Conservation (phyloP, 805 yeast species). For the Pichia eremophila region DNA sequence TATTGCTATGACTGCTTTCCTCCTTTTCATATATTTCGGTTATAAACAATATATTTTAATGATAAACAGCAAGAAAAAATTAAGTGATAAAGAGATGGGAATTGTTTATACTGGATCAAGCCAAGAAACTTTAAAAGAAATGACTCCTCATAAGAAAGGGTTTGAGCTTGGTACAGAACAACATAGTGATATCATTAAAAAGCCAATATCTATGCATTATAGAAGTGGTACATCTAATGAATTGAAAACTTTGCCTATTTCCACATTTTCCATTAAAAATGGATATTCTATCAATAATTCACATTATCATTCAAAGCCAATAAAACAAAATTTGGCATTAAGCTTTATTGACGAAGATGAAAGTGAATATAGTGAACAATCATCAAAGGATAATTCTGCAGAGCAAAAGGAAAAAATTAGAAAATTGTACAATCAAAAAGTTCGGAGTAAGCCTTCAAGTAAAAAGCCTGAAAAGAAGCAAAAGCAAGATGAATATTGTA, state of each 20-base stretch:
- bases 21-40: neutral
- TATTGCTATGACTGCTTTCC: neutral
- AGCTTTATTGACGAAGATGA: neutral
- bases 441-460: neutral
- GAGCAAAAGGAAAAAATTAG: neutral
- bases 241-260: neutral
- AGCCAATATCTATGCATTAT: neutral
- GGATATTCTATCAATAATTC: neutral
- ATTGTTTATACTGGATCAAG: neutral
- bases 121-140: neutral
- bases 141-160: too few species aligned
- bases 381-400: neutral
- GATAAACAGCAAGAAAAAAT: neutral
- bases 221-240: neutral
- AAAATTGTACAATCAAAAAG: neutral
- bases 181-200: neutral
- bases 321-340: neutral
- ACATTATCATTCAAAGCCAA: neutral
- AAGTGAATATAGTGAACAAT: neutral
- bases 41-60: neutral
- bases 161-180: too few species aligned
- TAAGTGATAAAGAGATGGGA: neutral
- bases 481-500: neutral
- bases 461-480: neutral
- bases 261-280: neutral